A percentile compares a stretch with the other conserved stretches of the same genome.
Conservation (phyloP, 768 basidiomycete species). For the Serendipita sp. region DNA sequence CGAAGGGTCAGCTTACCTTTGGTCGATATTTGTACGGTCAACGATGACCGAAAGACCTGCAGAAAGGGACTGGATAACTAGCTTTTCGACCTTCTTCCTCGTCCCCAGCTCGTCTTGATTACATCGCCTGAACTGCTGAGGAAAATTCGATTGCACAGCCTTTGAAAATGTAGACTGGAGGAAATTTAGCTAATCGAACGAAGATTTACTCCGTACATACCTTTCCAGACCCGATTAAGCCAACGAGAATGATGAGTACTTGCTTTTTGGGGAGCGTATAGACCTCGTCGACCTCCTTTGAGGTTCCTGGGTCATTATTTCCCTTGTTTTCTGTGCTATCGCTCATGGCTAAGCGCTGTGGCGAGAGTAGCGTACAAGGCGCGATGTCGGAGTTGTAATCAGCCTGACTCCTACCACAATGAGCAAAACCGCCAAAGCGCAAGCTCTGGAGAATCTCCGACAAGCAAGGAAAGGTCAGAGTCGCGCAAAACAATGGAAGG, state of each 20-base stretch:
- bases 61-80: constrained; percentile 34
- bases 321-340: background rate
- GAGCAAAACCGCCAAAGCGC: background rate
- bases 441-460: background rate
- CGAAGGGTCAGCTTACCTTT: constrained; percentile 28
- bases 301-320: background rate
- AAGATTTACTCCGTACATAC: constrained; percentile 19
- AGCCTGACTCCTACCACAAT: background rate
- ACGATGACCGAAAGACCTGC: constrained; percentile 59
- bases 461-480: background rate
- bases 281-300: background rate
- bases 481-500: constrained; percentile 6
- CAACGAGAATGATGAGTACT: constrained; percentile 54
- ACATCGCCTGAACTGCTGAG: constrained; percentile 43
- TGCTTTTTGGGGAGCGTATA: constrained; percentile 15
- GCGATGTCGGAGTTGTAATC: background rate
- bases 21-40: constrained; percentile 63
- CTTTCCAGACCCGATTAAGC: constrained; percentile 61
- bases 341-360: background rate
- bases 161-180: constrained; percentile 49
- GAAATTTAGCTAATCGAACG: background rate
- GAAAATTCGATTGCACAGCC: constrained; percentile 43
- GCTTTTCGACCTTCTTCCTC: constrained; percentile 33
- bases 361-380: background rate
- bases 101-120: constrained; percentile 65